A percentile compares a stretch with the other conserved stretches of the same genome.
Evolutionary conservation across 1,284 basidiomycete genomes (phyloP).

Genomic region (Cystobasidium slooffiae): DNA sequence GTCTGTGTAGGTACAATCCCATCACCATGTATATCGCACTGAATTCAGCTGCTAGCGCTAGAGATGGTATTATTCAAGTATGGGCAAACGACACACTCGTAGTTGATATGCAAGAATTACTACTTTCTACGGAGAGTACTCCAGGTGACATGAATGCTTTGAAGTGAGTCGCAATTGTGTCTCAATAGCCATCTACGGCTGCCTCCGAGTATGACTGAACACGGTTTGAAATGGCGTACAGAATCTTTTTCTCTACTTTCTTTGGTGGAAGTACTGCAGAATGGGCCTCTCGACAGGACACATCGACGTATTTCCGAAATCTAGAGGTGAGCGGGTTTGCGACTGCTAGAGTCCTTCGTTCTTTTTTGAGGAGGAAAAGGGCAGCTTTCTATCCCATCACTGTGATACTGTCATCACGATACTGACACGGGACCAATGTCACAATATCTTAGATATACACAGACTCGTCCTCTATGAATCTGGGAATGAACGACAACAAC

Average conservation of each 20-base stretch:
- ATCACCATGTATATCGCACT: conserved; percentile 21
- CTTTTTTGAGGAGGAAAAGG: too few relatives aligned
- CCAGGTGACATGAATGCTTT: not conserved
- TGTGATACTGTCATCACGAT: not conserved
- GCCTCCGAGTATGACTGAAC: not conserved
- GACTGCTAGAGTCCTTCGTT: too few relatives aligned
- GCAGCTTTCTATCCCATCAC: not conserved
- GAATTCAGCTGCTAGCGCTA: not conserved
- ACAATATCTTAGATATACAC: not conserved
- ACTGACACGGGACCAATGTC: not conserved
- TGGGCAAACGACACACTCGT: conserved; percentile 17
- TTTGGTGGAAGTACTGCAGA: conserved; percentile 45
- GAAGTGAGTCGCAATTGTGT: not conserved
- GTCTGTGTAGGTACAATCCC: conserved; percentile 7
- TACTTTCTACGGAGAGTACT: not conserved
- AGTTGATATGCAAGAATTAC: not conserved
- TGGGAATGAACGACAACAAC: not conserved
- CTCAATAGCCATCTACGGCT: too few relatives aligned
- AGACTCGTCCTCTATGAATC: not conserved
- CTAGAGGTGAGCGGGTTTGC: conserved; percentile 27
- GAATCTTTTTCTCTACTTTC: conserved; percentile 44
- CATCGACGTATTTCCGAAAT: conserved; percentile 43
- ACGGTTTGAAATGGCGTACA: conserved; percentile 5
- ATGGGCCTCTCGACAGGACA: conserved; percentile 42
- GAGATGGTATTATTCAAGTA: conserved; percentile 19